Conservation (phyloP, 2,329 filamentous ascomycete species). For the Amphichorda felina region DNA sequence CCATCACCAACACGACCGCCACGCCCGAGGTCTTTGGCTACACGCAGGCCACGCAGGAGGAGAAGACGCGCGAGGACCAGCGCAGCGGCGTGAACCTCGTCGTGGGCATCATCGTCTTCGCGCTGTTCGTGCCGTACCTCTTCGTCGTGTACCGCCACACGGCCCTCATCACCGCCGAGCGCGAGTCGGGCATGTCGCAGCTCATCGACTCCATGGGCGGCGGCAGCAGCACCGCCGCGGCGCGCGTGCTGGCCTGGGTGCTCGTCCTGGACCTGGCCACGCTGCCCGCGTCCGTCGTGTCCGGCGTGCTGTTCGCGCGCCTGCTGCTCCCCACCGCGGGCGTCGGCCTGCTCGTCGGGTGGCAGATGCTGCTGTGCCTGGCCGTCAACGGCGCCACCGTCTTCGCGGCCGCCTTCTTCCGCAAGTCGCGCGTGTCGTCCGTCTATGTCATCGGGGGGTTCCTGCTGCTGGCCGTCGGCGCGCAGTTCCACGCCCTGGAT, state of each 20-base stretch:
- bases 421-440: conserved; percentile 15
- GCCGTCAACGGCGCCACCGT: conserved; percentile 54
- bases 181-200: conserved; percentile 18
- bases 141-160: conserved; percentile 5
- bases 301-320: conserved; percentile 19
- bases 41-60: not conserved
- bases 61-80: not conserved
- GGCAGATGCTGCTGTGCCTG: conserved; percentile 34
- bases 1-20: conserved; percentile 1
- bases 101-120: conserved; percentile 1
- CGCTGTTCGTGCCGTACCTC: conserved; percentile 4
- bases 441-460: conserved; percentile 17
- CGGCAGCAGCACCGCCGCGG: conserved; percentile 7
- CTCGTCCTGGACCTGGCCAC: conserved; percentile 12
- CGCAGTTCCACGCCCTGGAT: conserved; percentile 4
- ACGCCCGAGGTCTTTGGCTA: not conserved
- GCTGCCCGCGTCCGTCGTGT: conserved; percentile 27
- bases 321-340: conserved; percentile 16
- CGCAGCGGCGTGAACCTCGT: not conserved
- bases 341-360: conserved; percentile 20
- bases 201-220: conserved; percentile 18
- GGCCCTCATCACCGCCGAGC: conserved; percentile 13
- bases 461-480: conserved; percentile 13
- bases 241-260: conserved; percentile 13
- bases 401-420: conserved; percentile 32